phyloP scores from a whole-genome alignment of 2,329 filamentous ascomycete species.

The Byssochlamys sp. region DNA sequence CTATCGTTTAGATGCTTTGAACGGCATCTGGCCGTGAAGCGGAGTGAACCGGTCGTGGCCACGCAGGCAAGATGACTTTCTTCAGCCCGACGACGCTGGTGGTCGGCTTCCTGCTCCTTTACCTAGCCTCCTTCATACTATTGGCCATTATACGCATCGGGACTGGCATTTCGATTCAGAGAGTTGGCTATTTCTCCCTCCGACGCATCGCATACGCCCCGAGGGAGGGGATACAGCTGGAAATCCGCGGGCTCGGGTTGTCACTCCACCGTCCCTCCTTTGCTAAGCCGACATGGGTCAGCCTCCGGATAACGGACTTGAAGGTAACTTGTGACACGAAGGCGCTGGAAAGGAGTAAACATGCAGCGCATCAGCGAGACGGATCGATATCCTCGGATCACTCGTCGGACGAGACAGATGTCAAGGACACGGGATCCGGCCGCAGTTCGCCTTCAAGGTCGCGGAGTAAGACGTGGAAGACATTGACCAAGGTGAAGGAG shows the following conservation, averaged over 20 bases:
- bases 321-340: constrained; percentile 72
- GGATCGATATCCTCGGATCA: constrained; percentile 13
- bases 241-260: constrained; percentile 79
- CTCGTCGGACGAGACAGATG: constrained; percentile 16
- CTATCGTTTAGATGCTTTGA: constrained; percentile 11
- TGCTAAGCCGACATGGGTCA: constrained; percentile 92
- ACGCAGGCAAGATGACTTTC: constrained; percentile 32
- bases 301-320: constrained; percentile 75
- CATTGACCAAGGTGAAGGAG: constrained; percentile 69
- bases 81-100: constrained; percentile 68
- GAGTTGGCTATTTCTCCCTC: constrained; percentile 84
- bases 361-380: constrained; percentile 10
- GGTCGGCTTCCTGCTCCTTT: constrained; percentile 73
- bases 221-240: constrained; percentile 77
- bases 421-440: constrained; percentile 5
- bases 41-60: background rate
- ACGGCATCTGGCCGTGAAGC: constrained; percentile 1
- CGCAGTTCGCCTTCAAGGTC: constrained; percentile 8
- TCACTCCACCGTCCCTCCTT: constrained; percentile 89
- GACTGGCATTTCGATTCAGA: constrained; percentile 90
- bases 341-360: constrained; percentile 39
- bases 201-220: constrained; percentile 84
- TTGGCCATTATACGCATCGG: constrained; percentile 87
- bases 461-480: constrained; percentile 69
- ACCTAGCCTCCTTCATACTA: constrained; percentile 82